Conservation (phyloP, 2,329 filamentous ascomycete species). For the Xylariaceae sp. region DNA sequence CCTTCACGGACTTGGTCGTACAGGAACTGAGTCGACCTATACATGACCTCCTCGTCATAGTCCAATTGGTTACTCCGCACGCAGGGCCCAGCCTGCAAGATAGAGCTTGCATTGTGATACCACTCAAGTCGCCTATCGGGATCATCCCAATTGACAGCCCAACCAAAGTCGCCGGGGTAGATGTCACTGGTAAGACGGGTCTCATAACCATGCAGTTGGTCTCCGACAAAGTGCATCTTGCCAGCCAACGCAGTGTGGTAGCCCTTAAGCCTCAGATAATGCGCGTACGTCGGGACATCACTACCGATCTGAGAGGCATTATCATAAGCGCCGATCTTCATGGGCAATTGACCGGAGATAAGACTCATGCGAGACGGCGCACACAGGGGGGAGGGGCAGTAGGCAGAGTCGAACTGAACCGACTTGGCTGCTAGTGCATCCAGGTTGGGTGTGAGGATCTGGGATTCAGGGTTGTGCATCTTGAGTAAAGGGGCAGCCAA, state of each 20-base stretch:
- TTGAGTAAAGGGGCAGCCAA: constrained; percentile 84
- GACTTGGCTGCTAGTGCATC: constrained; percentile 74
- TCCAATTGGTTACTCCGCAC: constrained; percentile 92
- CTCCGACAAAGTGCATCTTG: constrained; percentile 97
- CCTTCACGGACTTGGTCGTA: constrained; percentile 86
- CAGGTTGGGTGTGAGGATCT: constrained; percentile 88
- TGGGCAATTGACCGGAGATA: constrained; percentile 86
- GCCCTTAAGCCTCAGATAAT: constrained; percentile 77
- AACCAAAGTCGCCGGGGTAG: constrained; percentile 90
- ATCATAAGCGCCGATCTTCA: constrained; percentile 87
- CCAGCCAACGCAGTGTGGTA: constrained; percentile 89
- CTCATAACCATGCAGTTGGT: constrained; percentile 92
- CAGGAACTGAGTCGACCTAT: constrained; percentile 80
- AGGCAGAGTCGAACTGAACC: constrained; percentile 88
- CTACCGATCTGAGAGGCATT: constrained; percentile 81
- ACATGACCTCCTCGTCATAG: constrained; percentile 95
- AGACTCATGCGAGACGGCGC: constrained; percentile 91
- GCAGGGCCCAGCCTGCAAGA: constrained; percentile 82
- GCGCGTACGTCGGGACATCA: constrained; percentile 84
- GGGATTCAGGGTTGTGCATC: constrained; percentile 83
- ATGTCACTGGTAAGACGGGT: constrained; percentile 90
- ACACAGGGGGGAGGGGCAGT: constrained; percentile 89
- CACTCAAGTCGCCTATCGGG: constrained; percentile 81
- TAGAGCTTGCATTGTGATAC: constrained; percentile 95
- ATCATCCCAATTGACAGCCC: constrained; percentile 94